These are phyloP conservation scores for Wolfiporia cocos DNA, from an alignment of 1,284 basidiomycete genomes.

Conservation along the genomic window DNA sequence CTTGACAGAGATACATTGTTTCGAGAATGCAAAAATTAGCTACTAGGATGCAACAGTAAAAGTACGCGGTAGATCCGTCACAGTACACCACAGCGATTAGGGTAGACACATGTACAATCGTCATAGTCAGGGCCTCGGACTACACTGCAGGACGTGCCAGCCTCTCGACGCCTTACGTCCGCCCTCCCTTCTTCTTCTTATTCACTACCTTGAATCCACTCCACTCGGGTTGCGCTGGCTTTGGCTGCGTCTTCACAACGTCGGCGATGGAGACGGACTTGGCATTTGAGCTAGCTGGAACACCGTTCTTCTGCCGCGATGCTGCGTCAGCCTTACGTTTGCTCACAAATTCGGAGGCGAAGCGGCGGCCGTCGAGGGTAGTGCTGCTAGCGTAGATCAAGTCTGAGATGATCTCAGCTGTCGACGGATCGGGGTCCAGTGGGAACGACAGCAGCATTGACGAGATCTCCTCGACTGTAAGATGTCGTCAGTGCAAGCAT, in stretches of 20 bases:
- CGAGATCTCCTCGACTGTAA: constrained; percentile 85
- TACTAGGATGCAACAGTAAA: no score
- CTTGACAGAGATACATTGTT: no score
- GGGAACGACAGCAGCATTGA: constrained; percentile 90
- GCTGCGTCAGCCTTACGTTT: constrained; percentile 79
- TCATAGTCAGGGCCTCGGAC: neutral
- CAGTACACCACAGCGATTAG: no score
- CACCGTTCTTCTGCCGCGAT: constrained; percentile 38
- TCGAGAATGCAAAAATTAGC: no score
- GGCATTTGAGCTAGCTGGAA: constrained; percentile 31
- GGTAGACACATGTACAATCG: neutral
- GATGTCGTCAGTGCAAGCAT: constrained; percentile 4
- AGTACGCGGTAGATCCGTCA: no score
- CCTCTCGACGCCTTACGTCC: constrained; percentile 29
- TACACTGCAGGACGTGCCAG: no score
- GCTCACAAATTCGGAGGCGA: constrained; percentile 86
- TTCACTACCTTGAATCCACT: constrained; percentile 87
- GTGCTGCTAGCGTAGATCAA: constrained; percentile 91
- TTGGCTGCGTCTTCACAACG: constrained; percentile 85
- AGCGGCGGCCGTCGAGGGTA: constrained; percentile 91
- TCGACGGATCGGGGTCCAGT: constrained; percentile 77
- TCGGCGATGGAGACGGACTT: constrained; percentile 75
- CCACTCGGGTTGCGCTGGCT: constrained; percentile 69
- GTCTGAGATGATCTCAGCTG: constrained; percentile 87
- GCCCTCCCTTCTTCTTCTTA: constrained; percentile 85